phyloP scores from a whole-genome alignment of 768 basidiomycete species.

The Panellus pusillus region DNA sequence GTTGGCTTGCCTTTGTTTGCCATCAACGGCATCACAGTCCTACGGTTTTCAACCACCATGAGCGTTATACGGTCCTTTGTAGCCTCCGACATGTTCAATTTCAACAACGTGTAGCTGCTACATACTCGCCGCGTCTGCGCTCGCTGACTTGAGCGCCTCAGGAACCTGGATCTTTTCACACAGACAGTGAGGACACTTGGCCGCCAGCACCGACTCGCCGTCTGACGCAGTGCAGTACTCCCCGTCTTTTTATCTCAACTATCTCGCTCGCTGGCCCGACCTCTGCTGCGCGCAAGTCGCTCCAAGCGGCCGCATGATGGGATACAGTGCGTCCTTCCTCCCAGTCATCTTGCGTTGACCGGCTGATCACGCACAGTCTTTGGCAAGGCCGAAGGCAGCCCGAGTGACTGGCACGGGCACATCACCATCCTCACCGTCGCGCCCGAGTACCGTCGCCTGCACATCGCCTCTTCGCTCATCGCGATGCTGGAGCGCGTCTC shows the following conservation, averaged over 20 bases:
- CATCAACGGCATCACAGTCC: too few relatives aligned
- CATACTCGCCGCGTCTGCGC: background rate
- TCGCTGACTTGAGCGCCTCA: conserved; percentile 30
- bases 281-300: conserved; percentile 82
- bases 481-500: conserved; percentile 81
- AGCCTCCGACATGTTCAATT: conserved; percentile 88
- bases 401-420: conserved; percentile 86
- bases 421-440: conserved; percentile 95
- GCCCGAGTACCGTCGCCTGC: conserved; percentile 87
- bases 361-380: conserved; percentile 59
- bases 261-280: conserved; percentile 91
- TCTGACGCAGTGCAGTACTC: conserved; percentile 58
- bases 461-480: conserved; percentile 88
- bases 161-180: conserved; percentile 95
- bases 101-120: conserved; percentile 75
- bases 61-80: conserved; percentile 84
- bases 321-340: conserved; percentile 68
- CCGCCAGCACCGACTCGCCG: background rate
- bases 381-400: conserved; percentile 86
- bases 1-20: too few relatives aligned
- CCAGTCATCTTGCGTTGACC: background rate
- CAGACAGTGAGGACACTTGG: conserved; percentile 80
- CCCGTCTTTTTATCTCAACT: conserved; percentile 84
- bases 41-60: conserved; percentile 56
- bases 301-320: conserved; percentile 83